Base-by-base conservation (phyloP, 2,329 filamentous ascomycete genomes). In the Aurifilum marmelostoma region DNA sequence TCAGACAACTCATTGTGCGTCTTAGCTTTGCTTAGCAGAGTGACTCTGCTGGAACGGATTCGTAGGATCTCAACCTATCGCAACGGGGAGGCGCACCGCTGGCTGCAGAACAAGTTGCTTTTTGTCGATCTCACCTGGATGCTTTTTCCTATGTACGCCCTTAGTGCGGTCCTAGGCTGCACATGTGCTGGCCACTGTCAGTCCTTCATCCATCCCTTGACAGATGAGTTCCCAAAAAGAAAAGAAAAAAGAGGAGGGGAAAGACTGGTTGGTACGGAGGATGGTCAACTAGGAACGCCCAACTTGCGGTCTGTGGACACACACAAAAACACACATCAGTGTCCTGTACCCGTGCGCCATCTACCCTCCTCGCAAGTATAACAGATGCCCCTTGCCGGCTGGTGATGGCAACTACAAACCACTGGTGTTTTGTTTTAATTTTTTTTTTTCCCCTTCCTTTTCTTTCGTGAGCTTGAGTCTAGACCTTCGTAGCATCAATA, bases 391-490 rank as follows among this genome's bases (percentile, higher is more conserved):
- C 34, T 37, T 62, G 59, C 59, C 59, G 24, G 37, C 41, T 63
- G 29, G n/a, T 11, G 11, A 21, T 50, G 41, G 24, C 39, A 50
- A 27, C 24, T 50, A 63, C 24, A 27, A 24, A 27, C 24, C 41
- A n/a, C 5, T 41, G 34, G 8, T 21, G 18, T 21, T 41, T 34
- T 34, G 34, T 34, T 4, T 41, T n/a, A n/a, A n/a, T n/a, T n/a
- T n/a, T n/a, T n/a, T n/a, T n/a, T n/a, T n/a, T n/a, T n/a, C n/a
- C n/a, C n/a, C n/a, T n/a, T n/a, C n/a, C n/a, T n/a, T n/a, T n/a
- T n/a, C n/a, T 43, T 14, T 43, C 8, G 4, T 24, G 24, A 32
- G 34, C 56, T 56, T 50, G 65, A 61, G 52, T 52, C 68, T 67
- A 47, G 68, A 65, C 34, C 8, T 47, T 59, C 24, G 14, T 59